Base-by-base conservation (phyloP, 2,329 filamentous ascomycete species). In the Colletotrichum graminicola region DNA sequence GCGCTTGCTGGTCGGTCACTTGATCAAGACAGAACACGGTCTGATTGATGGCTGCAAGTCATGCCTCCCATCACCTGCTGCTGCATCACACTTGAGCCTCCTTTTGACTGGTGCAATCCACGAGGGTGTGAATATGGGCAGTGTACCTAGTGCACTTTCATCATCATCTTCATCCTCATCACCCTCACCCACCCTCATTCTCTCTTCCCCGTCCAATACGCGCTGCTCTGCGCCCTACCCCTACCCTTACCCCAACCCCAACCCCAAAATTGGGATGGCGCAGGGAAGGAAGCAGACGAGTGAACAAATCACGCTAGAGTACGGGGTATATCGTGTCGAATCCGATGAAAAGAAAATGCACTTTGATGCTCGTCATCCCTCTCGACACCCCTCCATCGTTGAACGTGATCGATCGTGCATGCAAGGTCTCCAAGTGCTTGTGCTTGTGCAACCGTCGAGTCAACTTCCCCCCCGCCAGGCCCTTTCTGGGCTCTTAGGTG, bases 321-420 rank as follows among this genome's bases (percentile, higher is more conserved):
- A n/a, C n/a, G n/a, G n/a, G n/a, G n/a, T n/a, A n/a, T n/a, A n/a
- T 62, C 47, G 29, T 47, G 21, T 56, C 54, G 8, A 8, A 62
- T 52, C 23, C 4, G 36, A 63, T 26, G 12, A 29, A 10, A 39
- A 10, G 23, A 63, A 45, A 41, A 49, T n/a, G 61, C 61, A 62
- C 60, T 39, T 59, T 26, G 62, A 66, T 47, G 67, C 62, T 54
- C 49, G 56, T 62, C 67, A 67, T 62, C 56, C 26, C n/a, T n/a
- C n/a, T n/a, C n/a, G n/a, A n/a, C n/a, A n/a, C n/a, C n/a, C 23
- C 21, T 6, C 45, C 45, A 11, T 26, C 5, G 29, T 18, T 36
- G 54, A 71, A 71, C 56, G 57, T 71, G 67, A 71, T 71, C 67
- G 39, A 32, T n/a, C 51, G 36, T 67, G 67, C 67, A 71, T 71